phyloP scores from a whole-genome alignment of 345 rosid genomes.

The Ceriops tagal region DNA sequence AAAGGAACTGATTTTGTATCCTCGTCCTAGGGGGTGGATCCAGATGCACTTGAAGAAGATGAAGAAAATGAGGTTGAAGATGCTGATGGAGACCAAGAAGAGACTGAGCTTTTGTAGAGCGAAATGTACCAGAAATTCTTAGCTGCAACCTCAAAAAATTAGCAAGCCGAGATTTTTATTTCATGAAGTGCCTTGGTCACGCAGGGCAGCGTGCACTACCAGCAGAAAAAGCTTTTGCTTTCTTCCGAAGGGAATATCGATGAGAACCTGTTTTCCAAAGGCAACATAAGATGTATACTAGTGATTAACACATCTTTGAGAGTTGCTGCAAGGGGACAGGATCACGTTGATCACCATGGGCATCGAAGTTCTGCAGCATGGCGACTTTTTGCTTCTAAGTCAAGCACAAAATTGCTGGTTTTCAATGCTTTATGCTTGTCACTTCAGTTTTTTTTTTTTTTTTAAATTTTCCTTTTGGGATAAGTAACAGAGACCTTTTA shows the following conservation, averaged over 20 bases:
- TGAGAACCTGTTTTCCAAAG: neutral
- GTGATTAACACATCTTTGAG: neutral
- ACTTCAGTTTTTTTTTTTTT: no score
- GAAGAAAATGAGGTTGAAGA: constrained; percentile 96
- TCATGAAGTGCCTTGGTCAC: neutral
- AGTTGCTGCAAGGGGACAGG: no score
- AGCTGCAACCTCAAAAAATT: neutral
- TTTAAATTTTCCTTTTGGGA: no score
- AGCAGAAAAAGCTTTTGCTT: neutral
- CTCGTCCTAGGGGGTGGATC: constrained; percentile 84
- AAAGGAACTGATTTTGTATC: neutral
- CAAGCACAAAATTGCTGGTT: no score
- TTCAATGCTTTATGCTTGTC: no score
- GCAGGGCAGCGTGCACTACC: neutral
- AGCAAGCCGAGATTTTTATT: neutral
- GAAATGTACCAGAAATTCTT: neutral
- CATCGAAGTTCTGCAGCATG: no score
- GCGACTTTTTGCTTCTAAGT: no score
- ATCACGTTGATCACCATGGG: no score
- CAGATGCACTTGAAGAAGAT: constrained; percentile 94
- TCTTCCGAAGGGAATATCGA: neutral
- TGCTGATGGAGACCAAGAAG: constrained; percentile 92
- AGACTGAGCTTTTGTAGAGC: constrained; percentile 68
- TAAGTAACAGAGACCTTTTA: no score
- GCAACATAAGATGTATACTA: no score